Percentiles rank a stretch among this genome's conserved stretches.
Conservation (phyloP, 2,329 filamentous ascomycete genomes). For the Nigrospora oryzae region DNA sequence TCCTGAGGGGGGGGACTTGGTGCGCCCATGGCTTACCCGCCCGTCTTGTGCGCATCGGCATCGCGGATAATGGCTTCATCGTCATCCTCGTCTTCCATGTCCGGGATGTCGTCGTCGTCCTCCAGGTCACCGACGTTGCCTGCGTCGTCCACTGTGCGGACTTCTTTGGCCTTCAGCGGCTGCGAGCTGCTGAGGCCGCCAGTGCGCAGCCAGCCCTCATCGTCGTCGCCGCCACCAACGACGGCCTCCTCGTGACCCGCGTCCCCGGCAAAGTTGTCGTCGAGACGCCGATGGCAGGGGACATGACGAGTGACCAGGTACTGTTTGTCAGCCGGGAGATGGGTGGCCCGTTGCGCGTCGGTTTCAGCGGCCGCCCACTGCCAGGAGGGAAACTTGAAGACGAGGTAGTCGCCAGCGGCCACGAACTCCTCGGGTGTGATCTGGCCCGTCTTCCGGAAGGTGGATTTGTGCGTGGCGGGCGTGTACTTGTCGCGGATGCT, state of each 20-base stretch:
- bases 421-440: slow-evolving; percentile 97
- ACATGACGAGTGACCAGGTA: slow-evolving; percentile 92
- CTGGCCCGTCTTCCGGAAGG: slow-evolving; percentile 87
- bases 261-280: slow-evolving; percentile 87
- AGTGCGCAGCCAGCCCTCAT: slow-evolving; percentile 88
- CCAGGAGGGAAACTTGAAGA: slow-evolving; percentile 99
- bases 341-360: slow-evolving; percentile 66
- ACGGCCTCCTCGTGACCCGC: slow-evolving; percentile 80
- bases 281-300: slow-evolving; percentile 82
- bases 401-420: slow-evolving; percentile 90
- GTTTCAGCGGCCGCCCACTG: slow-evolving; percentile 86
- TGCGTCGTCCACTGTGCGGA: slow-evolving; percentile 80
- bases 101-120: slow-evolving; percentile 79
- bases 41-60: slow-evolving; percentile 38
- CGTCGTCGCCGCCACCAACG: slow-evolving; percentile 73
- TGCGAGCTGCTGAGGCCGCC: slow-evolving; percentile 70
- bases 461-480: slow-evolving; percentile 81
- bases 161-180: slow-evolving; percentile 69
- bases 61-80: slow-evolving; percentile 86
- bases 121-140: slow-evolving; percentile 76
- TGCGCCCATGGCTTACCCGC: slow-evolving; percentile 26
- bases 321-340: slow-evolving; percentile 86
- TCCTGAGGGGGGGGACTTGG: slow-evolving; percentile 1
- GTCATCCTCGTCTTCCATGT: slow-evolving; percentile 97
- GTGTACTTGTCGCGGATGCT: slow-evolving; percentile 87